Conservation (phyloP, 371 early-diverging fungal genomes). For the Capniomyces stellatus region DNA sequence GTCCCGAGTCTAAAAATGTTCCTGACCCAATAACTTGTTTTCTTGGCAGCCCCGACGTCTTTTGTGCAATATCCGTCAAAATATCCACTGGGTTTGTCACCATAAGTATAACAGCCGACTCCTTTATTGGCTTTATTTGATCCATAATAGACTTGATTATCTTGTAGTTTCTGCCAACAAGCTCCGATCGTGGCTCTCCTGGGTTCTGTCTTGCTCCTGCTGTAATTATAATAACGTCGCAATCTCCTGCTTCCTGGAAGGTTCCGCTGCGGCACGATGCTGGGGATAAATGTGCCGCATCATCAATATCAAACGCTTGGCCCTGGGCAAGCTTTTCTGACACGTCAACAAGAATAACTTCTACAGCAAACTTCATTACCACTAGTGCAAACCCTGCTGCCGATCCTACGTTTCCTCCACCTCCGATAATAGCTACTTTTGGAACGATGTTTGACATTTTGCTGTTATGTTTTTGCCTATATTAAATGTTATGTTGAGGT, state of each 20-base stretch:
- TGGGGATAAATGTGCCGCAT: conserved; percentile 46
- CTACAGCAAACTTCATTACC: conserved; percentile 43
- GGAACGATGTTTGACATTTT: not conserved
- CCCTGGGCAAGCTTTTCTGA: conserved; percentile 41
- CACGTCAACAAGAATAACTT: conserved; percentile 54
- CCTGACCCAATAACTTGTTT: conserved; percentile 73
- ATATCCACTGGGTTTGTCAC: conserved; percentile 75
- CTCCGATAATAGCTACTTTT: conserved; percentile 49
- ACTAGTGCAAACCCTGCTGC: conserved; percentile 52
- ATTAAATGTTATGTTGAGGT: too few relatives aligned
- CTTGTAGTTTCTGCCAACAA: conserved; percentile 61
- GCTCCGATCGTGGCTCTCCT: conserved; percentile 50
- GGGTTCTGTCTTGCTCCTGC: conserved; percentile 75
- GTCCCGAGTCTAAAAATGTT: conserved; percentile 61
- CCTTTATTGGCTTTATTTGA: conserved; percentile 53
- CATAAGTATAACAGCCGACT: conserved; percentile 45
- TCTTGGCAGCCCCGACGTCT: conserved; percentile 51
- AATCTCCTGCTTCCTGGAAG: conserved; percentile 55
- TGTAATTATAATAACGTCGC: conserved; percentile 67
- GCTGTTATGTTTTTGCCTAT: too few relatives aligned
- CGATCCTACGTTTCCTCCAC: conserved; percentile 63
- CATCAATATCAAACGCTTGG: conserved; percentile 58
- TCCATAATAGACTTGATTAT: conserved; percentile 51
- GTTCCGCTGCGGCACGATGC: conserved; percentile 38
- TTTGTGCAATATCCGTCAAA: conserved; percentile 63